Evolutionary conservation across 2,329 filamentous ascomycete genomes (phyloP), one percentile per base, ranked within the genome.

Genomic region (Trichoderma sp.): DNA sequence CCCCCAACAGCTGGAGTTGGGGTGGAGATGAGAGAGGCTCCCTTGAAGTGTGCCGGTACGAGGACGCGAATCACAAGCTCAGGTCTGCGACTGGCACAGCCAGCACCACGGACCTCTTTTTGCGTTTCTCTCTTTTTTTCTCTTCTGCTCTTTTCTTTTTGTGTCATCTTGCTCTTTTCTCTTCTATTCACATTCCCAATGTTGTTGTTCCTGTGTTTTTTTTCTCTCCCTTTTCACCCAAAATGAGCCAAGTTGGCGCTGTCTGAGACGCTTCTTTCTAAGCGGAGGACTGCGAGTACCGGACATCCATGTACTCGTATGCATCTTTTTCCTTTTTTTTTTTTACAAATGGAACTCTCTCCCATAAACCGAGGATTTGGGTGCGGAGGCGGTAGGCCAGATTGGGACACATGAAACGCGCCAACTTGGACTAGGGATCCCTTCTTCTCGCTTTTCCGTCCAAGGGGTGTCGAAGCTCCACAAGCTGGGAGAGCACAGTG

Each of bases 361-460:
- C 36, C 71, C 58, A 65, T 62, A 61, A 72, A 65, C 67, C 65
- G 67, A 70, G 58, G 39, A 70, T 62, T 58, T 72, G 58, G 71
- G 39, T 73, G 58, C 34, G 47, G 55, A 36, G 32, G 61, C 61
- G 39, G 68, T 66, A 74, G 61, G 61, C 74, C 71, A 15, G n/a
- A 72, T 70, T 64, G 39, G 68, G 68, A 50, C 58, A 59, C 36
- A 57, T 76, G 74, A 76, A 76, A 76, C 74, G 68, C 74, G 72
- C 74, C 74, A 75, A 75, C 59, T 28, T 63, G 32, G 72, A 57
- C 70, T 64, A 67, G 70, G 71, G 71, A 61, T 61, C 67, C 74
- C 73, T 59, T 65, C 39, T 61, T 39, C 71, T 72, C 71, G 66
- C 66, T 72, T 67, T 66, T 57, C 30, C 58, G 66, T 72, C 47